Percentiles rank a stretch among this genome's conserved stretches.
Conservation (phyloP, 768 basidiomycete genomes). For the Daedaleopsis sinensis region DNA sequence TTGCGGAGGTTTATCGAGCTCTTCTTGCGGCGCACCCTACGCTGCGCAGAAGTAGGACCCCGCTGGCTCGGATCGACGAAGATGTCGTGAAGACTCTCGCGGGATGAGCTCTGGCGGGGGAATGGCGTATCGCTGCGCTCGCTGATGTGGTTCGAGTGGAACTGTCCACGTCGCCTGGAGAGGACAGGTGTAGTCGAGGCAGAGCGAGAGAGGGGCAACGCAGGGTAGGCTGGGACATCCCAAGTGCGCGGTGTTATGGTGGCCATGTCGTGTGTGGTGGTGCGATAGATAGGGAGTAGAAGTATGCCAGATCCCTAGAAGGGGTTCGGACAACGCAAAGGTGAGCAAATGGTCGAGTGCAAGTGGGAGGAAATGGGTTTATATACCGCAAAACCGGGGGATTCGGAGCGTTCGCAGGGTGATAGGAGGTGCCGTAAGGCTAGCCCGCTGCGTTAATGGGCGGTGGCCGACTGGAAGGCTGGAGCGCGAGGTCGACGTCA, state of each 20-base stretch:
- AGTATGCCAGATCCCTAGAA: not conserved
- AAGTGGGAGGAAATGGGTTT: not conserved
- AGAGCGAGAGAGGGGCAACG: not conserved
- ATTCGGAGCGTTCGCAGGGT: no score
- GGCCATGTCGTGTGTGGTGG: not conserved
- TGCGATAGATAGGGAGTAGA: not conserved
- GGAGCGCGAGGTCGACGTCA: not conserved
- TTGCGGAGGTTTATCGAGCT: conserved; percentile 29
- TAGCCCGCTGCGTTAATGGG: not conserved
- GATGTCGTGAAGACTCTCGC: not conserved
- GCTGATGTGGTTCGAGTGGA: not conserved
- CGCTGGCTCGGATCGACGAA: not conserved
- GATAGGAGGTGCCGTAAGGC: not conserved
- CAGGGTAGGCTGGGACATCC: not conserved
- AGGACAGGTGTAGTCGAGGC: not conserved
- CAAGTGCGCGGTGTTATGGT: not conserved
- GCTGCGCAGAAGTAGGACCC: conserved; percentile 2
- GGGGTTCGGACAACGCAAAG: no score
- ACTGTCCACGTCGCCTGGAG: not conserved
- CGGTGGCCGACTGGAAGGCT: no score
- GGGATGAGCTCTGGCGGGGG: not conserved
- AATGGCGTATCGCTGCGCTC: not conserved
- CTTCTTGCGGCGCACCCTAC: conserved; percentile 30
- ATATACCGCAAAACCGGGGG: not conserved
- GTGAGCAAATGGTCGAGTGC: no score